Evolutionary conservation across 2,329 filamentous ascomycete species (phyloP), one percentile per base, ranked within the genome.

Genomic region (Trichothecium sympodiale): DNA sequence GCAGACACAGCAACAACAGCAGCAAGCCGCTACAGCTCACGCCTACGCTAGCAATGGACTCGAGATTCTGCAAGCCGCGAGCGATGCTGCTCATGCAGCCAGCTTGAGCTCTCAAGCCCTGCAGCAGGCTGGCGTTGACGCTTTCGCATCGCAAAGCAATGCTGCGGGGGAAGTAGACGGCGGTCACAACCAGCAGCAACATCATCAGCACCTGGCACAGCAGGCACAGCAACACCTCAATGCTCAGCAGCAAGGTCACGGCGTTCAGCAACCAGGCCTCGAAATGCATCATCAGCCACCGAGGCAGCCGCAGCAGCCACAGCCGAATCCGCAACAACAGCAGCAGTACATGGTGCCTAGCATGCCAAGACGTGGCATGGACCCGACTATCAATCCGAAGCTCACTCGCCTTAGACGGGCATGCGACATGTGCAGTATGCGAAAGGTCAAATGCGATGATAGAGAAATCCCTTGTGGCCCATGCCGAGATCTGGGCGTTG

Each of bases 371-470:
- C 43, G 34, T 38, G 46, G 17, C 49, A 54, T 44, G 29, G 62
- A 65, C 38, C 59, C 61, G 7, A 59, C 56, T 10, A 51, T 64
- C 36, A 65, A 65, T 37, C 61, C 61, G 13, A 74, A 73, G 54
- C 56, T 69, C 31, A 75, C 70, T 18, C 67, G 72, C 6, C 60
- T 77, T 23, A 62, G 72, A 40, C 66, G 72, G 34, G 72, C 72
- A 12, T 77, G 72, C 45, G 72, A 77, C 44, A 70, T 77, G 62
- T 77, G 72, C 50, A 75, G 71, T 39, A 67, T 71, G 53, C 68
- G 72, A 38, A 77, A 77, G 42, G 72, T 77, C 31, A 77, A 77
- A 55, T 76, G 71, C 51, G 70, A 75, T 48, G 70, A 73, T 42
- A 57, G 61, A 28, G 61, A 65, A 16, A 63, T 71, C n/a, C 71